phyloP scores from a whole-genome alignment of 352 stramenopile species.

The Phytophthora sp. region DNA sequence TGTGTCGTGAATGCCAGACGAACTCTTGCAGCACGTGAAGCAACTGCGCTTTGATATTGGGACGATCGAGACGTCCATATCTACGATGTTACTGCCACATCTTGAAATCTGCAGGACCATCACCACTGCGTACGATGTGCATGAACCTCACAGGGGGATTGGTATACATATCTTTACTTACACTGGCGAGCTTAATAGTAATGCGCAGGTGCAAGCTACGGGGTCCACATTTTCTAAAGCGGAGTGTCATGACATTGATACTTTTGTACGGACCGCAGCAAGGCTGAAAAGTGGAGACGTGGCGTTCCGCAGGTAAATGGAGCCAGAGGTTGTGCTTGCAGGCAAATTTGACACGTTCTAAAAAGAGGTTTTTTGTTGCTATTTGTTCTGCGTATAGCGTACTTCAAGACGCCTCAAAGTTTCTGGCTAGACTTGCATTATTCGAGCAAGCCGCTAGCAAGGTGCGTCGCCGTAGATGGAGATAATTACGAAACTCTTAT shows the following conservation, averaged over 20 bases:
- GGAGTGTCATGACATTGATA: conserved; percentile 38
- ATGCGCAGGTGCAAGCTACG: conserved; percentile 43
- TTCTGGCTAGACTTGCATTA: conserved; percentile 43
- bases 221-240: conserved; percentile 27
- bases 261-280: conserved; percentile 41
- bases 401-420: conserved; percentile 33
- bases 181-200: conserved; percentile 35
- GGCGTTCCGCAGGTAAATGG: conserved; percentile 36
- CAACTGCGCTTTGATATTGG: conserved; percentile 49
- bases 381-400: too few species aligned
- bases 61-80: conserved; percentile 54
- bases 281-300: conserved; percentile 37
- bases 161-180: not conserved
- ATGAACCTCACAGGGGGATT: not conserved
- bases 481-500: not conserved
- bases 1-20: too few species aligned
- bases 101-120: conserved; percentile 67
- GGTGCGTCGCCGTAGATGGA: conserved; percentile 23
- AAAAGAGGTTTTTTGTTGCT: not conserved
- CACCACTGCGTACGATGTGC: conserved; percentile 47
- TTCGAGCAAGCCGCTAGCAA: conserved; percentile 63
- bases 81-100: conserved; percentile 56
- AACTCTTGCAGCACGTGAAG: conserved; percentile 37
- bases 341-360: too few species aligned
- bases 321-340: too few species aligned